Conservation (phyloP, 2,329 filamentous ascomycete genomes). For the Trichoderma lentiforme region DNA sequence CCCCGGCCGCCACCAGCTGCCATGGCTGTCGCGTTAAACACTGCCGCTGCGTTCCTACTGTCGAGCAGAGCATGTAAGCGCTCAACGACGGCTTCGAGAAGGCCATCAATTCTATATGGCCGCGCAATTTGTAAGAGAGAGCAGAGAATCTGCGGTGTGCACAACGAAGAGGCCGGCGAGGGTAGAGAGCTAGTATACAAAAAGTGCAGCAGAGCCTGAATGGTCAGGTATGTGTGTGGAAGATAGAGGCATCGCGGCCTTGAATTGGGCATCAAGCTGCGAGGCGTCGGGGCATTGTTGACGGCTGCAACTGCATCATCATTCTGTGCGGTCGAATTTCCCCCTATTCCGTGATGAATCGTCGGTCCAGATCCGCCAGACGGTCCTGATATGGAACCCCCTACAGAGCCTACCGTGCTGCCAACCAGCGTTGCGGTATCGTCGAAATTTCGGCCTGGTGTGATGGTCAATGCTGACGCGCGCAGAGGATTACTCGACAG, state of each 20-base stretch:
- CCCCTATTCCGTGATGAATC: constrained; percentile 38
- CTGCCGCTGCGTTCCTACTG: constrained; percentile 88
- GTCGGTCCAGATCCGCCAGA: constrained; percentile 46
- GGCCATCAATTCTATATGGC: constrained; percentile 87
- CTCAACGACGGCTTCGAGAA: constrained; percentile 90
- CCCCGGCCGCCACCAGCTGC: constrained; percentile 88
- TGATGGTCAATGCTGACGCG: constrained; percentile 84
- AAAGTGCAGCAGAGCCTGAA: constrained; percentile 87
- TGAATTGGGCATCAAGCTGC: constrained; percentile 56
- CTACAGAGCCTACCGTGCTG: constrained; percentile 40
- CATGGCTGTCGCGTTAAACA: constrained; percentile 98
- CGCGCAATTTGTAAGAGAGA: constrained; percentile 90
- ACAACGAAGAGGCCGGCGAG: constrained; percentile 69
- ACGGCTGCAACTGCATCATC: constrained; percentile 32
- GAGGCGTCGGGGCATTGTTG: constrained; percentile 56
- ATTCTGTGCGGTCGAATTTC: constrained; percentile 31
- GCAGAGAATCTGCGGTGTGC: constrained; percentile 92
- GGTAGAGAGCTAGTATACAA: constrained; percentile 91
- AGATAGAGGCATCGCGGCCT: constrained; percentile 86
- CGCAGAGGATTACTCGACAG: constrained; percentile 58
- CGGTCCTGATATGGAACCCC: constrained; percentile 36
- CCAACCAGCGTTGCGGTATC: constrained; percentile 47
- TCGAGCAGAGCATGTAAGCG: constrained; percentile 85
- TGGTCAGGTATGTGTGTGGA: constrained; percentile 84
- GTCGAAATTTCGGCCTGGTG: constrained; percentile 55